Evolutionary conservation across 2,329 filamentous ascomycete species (phyloP), one percentile per base, ranked within the genome.

Genomic region (Lojkania enalia): DNA sequence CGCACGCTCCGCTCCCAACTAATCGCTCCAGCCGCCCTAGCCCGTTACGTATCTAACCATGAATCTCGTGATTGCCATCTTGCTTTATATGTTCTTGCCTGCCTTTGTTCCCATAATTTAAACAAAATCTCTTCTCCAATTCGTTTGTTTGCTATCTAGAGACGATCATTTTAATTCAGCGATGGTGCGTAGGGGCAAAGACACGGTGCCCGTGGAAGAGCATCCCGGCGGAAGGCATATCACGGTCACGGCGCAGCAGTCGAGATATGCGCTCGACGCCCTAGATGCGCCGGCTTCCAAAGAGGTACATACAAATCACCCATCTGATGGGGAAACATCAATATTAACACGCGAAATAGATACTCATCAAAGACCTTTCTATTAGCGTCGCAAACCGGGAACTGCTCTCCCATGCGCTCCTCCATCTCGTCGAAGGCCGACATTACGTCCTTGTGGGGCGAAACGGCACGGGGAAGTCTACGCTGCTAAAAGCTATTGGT

Each of bases 391-490:
- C 78, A 60, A 66, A 74, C 57, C 25, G 75, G 64, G 88, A 94
- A 64, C 80, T 95, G 4, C 74, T 95, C 2, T 75, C 75, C 7
- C 82, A 86, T 64, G 86, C 86, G 1, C 84, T 83, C 44, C 71
- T 95, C 25, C 81, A 84, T 18, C 71, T 95, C 2, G 88, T 92
- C 53, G 81, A 84, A 38, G 85, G 87, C 0, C 77, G 83, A 35
- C 79, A 87, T 49, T 95, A 95, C 74, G 88, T 88, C 0, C 74
- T 95, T 1, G 76, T 92, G 15, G 90, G 89, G 0, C 79, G 87
- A 5, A 95, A 95, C 69, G 89, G 89, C 0, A 86, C 84, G 2
- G 90, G 89, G 4, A 95, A 95, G 63, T 91, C 87, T 3, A 92
- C 87, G 0, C 71, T 92, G 5, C 73, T 94, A 13, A 82, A 82